A percentile compares a stretch with the other conserved stretches of the same genome.
phyloP scores from a whole-genome alignment of 2,329 filamentous ascomycete genomes.

The Magnaporthiopsis rhizophila region DNA sequence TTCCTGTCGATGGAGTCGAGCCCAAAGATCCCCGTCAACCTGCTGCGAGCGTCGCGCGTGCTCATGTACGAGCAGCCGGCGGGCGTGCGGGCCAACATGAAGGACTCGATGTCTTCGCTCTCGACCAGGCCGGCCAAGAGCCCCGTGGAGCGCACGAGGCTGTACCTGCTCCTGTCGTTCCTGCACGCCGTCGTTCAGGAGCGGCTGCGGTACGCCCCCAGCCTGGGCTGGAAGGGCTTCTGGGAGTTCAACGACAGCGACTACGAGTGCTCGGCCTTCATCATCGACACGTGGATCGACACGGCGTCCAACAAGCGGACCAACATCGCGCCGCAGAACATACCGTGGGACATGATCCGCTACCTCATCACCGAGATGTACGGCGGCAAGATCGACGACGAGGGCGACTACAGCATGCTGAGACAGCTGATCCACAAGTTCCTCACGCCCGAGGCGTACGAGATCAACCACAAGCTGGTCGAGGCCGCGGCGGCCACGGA shows the following conservation, averaged over 20 bases:
- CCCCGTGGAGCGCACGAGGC: slow-evolving; percentile 80
- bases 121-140: slow-evolving; percentile 68
- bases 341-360: slow-evolving; percentile 94
- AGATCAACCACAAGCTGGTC: slow-evolving; percentile 85
- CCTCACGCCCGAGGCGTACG: slow-evolving; percentile 82
- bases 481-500: slow-evolving; percentile 33
- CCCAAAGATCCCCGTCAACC: slow-evolving; percentile 91
- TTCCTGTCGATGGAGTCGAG: slow-evolving; percentile 98
- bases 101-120: slow-evolving; percentile 83
- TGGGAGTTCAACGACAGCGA: slow-evolving; percentile 99
- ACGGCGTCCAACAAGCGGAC: slow-evolving; percentile 73
- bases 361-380: slow-evolving; percentile 90
- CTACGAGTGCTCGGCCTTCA: slow-evolving; percentile 96
- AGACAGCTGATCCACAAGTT: slow-evolving; percentile 65
- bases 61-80: slow-evolving; percentile 98
- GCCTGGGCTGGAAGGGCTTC: slow-evolving; percentile 93
- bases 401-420: slow-evolving; percentile 71
- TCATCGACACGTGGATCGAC: slow-evolving; percentile 93
- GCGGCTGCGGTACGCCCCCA: slow-evolving; percentile 86
- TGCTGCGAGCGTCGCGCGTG: slow-evolving; percentile 86
- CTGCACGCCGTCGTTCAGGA: slow-evolving; percentile 95
- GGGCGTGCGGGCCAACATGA: slow-evolving; percentile 95
- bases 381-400: slow-evolving; percentile 93
- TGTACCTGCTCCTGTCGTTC: slow-evolving; percentile 90
- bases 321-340: slow-evolving; percentile 86